Percentiles rank a stretch among this genome's conserved stretches.
These are phyloP conservation scores for Pestalotiopsis sp. DNA, from an alignment of 2,329 filamentous ascomycete genomes.

Conservation along the genomic window DNA sequence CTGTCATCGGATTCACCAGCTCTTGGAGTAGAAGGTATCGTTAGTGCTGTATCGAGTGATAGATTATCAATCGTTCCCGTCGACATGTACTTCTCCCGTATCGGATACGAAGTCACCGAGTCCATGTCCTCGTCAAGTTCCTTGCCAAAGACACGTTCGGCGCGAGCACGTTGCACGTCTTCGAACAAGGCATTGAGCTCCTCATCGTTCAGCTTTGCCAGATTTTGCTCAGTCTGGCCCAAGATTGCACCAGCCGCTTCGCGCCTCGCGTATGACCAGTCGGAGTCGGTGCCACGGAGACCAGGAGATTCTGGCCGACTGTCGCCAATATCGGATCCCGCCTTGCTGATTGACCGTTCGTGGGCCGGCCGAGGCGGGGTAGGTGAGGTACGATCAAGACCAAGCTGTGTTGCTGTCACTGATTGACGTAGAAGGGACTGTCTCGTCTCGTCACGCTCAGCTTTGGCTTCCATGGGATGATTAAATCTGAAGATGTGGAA, in stretches of 20 bases:
- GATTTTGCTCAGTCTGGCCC: conserved; percentile 82
- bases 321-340: conserved; percentile 77
- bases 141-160: conserved; percentile 70
- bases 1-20: conserved; percentile 76
- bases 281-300: conserved; percentile 75
- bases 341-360: conserved; percentile 78
- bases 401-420: conserved; percentile 63
- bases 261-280: conserved; percentile 91
- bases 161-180: conserved; percentile 86
- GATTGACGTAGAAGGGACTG: conserved; percentile 88
- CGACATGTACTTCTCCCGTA: conserved; percentile 93
- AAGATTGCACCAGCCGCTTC: conserved; percentile 92
- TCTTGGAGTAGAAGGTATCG: conserved; percentile 90
- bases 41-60: conserved; percentile 90
- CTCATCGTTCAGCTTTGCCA: conserved; percentile 87
- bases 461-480: conserved; percentile 92
- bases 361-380: conserved; percentile 69
- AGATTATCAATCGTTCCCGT: conserved; percentile 95
- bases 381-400: conserved; percentile 58
- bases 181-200: conserved; percentile 93
- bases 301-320: conserved; percentile 81
- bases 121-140: conserved; percentile 90
- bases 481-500: conserved; percentile 99
- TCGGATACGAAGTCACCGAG: conserved; percentile 82
- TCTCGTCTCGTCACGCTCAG: conserved; percentile 85